phyloP scores from a whole-genome alignment of 495 filamentous ascomycete genomes.

The Hyaloscypha bicolor region DNA sequence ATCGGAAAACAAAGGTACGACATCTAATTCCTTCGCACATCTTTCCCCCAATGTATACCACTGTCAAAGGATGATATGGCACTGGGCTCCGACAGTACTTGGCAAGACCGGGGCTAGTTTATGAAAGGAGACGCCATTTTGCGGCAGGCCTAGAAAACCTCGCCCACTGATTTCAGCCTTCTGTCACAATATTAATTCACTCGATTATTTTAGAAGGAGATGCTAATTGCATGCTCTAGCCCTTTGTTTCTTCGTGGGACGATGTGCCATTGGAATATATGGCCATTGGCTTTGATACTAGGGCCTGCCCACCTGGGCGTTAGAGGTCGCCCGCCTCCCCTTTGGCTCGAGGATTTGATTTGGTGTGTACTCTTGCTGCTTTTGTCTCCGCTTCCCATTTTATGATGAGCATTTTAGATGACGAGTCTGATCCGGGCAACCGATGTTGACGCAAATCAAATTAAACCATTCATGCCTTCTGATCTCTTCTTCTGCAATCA shows the following conservation, averaged over 20 bases:
- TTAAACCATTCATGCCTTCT: constrained; percentile 84
- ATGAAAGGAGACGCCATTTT: constrained; percentile 84
- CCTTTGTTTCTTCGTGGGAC: background rate
- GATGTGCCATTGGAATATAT: background rate
- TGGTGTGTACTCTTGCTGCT: constrained; percentile 25
- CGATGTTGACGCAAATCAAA: constrained; percentile 68
- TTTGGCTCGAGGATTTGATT: background rate
- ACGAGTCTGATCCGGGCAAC: constrained; percentile 86
- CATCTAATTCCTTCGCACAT: constrained; percentile 20
- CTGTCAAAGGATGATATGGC: constrained; percentile 88
- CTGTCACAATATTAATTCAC: background rate
- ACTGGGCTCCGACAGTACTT: constrained; percentile 93
- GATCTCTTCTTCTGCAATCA: constrained; percentile 37
- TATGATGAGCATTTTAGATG: constrained; percentile 78
- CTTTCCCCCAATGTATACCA: constrained; percentile 8
- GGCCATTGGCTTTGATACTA: background rate
- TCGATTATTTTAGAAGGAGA: background rate
- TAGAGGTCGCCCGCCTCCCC: background rate
- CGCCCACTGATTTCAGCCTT: constrained; percentile 80
- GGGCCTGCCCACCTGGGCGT: background rate
- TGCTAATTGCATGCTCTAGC: background rate
- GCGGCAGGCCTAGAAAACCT: constrained; percentile 99
- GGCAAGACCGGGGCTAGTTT: constrained; percentile 21
- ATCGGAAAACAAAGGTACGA: constrained; percentile 25
- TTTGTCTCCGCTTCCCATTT: constrained; percentile 17